phyloP scores from a whole-genome alignment of 805 yeast species.

The Isabelozyma heimii region DNA sequence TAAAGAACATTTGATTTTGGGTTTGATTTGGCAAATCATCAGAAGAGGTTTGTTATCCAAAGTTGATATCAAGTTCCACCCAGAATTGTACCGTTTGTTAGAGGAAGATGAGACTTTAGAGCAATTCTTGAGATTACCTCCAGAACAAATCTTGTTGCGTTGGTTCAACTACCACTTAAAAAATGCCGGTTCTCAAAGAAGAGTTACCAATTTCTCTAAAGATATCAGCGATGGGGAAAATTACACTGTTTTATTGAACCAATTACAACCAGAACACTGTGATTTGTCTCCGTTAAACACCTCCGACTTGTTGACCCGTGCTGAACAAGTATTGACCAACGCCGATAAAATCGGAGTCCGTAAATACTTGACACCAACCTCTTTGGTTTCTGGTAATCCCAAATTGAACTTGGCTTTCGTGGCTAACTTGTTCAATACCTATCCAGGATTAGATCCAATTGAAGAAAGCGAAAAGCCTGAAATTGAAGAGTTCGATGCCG shows the following conservation, averaged over 20 bases:
- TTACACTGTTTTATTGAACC: slow-evolving; percentile 85
- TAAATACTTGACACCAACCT: slow-evolving; percentile 89
- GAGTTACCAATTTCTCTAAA: slow-evolving; percentile 79
- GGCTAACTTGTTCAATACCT: slow-evolving; percentile 93
- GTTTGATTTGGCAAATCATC: slow-evolving; percentile 95
- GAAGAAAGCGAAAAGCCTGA: slow-evolving; percentile 90
- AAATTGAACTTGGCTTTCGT: slow-evolving; percentile 95
- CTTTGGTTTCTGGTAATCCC: slow-evolving; percentile 94
- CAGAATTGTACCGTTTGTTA: slow-evolving; percentile 89
- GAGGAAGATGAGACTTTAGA: slow-evolving; percentile 97
- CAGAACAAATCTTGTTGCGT: slow-evolving; percentile 92
- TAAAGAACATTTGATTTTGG: slow-evolving; percentile 86
- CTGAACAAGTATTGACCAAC: slow-evolving; percentile 78
- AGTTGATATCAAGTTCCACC: slow-evolving; percentile 94
- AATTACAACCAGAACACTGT: slow-evolving; percentile 80
- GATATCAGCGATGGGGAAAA: slow-evolving; percentile 95
- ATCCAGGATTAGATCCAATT: slow-evolving; percentile 95
- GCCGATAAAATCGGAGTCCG: slow-evolving; percentile 92
- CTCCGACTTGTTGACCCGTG: slow-evolving; percentile 69
- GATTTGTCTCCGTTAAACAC: slow-evolving; percentile 82
- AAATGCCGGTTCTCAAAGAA: slow-evolving; percentile 85
- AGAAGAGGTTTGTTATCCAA: slow-evolving; percentile 93
- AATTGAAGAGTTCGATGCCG: slow-evolving; percentile 97
- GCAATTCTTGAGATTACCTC: slow-evolving; percentile 93
- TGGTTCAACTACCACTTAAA: slow-evolving; percentile 97